Evolutionary conservation across 2,329 filamentous ascomycete genomes (phyloP), one percentile per base, ranked within the genome.

Genomic region (Aspergillus sp.): DNA sequence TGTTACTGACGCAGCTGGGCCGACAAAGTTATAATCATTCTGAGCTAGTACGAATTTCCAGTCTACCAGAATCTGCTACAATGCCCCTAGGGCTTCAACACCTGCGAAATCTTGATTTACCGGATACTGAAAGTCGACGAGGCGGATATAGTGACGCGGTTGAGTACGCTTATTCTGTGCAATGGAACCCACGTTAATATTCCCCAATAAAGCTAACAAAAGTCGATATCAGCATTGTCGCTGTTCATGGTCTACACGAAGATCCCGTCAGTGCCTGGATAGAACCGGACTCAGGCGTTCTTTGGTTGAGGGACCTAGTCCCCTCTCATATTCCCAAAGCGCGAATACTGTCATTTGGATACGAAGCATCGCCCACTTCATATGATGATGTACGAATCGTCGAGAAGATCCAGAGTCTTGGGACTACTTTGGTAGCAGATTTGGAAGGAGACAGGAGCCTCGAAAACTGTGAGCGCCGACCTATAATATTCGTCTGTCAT

Each of bases 401-500:
- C 26, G 50, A 48, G 29, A 48, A 35, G 42, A 42, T 52, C 32
- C 45, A 44, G 29, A 27, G 42, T 29, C 52, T 56, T 48, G 65
- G 65, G 6, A 47, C 54, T 30, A 65, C 53, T 29, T 52, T 69
- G 8, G 56, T 68, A 28, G 57, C 58, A 34, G 53, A 63, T 44
- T 53, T 70, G 10, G 54, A 57, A 49, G 60, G 58, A 9, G 56
- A 65, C 45, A 57, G 67, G 34, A 43, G 52, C 12, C 46, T 63
- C 5, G 55, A 42, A 36, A 35, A 46, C 46, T 19, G 42, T 30
- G 12, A 33, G 9, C 36, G 45, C 19, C 56, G 63, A 32, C 65
- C 66, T 6, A 61, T 70, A 34, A 63, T 69, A 35, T 69, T 70
- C 46, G 43, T 70, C 41, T 68, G 66, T 47, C 65, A 70, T 56